Base-by-base conservation (phyloP, 176 grass and related monocot species). In the Tuctoria greenei region DNA sequence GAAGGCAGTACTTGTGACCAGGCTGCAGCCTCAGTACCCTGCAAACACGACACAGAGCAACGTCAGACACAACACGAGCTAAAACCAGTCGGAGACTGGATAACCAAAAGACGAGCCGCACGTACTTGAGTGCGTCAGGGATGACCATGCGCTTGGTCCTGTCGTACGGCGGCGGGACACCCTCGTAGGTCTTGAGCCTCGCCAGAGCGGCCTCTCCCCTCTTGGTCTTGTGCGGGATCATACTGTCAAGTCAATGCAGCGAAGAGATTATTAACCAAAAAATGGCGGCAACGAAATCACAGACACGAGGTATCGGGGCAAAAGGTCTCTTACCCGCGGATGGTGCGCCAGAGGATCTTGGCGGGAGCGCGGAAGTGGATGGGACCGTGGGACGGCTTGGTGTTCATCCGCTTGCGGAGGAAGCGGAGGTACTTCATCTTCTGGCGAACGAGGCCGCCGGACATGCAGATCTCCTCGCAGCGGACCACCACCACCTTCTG, bases 141-240 rank as follows among this genome's bases (percentile, higher is more conserved):
- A 98, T 88, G 63, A 94, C 95, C 86, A 94, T 82, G 26, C 89
- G 89, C 82, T 98, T 94, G 27, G 57, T 86, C 79, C 82, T 94
- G 81, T 98, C 95, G 74, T 92, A 94, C 52, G 95, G 95, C 46
- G 95, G 91, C 7, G 95, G 95, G 0, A 98, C 95, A 28, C 95
- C 95, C 68, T 94, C 95, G 45, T 88, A 94, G 15, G 84, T 87
- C 86, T 94, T 98, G 25, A 98, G 85, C 84, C 88, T 92, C 0
- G 91, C 88, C 24, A 98, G 86, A 15, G 95, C 95, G 4, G 89
- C 89, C 69, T 90, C 91, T 4, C 95, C 95, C 66, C 95, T 90
- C 84, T 90, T 88, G 37, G 95, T 98, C 79, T 98, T 98, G 86
- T 98, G 95, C 6, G 95, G 95, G 58, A 98, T 98, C 95, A 98